A percentile compares a stretch with the other conserved stretches of the same genome.
Evolutionary conservation across 257 asterid species (phyloP).

Genomic region (Linderniella brevidens): DNA sequence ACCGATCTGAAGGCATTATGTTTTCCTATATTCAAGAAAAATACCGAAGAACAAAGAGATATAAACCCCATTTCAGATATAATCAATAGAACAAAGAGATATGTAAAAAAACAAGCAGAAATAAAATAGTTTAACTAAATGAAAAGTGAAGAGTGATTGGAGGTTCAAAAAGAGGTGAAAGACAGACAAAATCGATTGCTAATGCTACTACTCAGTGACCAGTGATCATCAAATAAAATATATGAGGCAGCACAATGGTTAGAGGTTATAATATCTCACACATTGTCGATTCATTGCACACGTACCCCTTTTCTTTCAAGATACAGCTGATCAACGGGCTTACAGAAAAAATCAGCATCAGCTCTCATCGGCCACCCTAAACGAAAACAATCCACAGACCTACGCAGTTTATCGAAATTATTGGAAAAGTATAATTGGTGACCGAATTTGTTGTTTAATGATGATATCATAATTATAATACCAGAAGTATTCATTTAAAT

Average conservation of each 20-base stretch:
- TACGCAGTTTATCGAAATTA: constrained; percentile 10
- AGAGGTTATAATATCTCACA: background rate
- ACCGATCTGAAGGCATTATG: constrained; percentile 34
- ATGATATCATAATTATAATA: constrained; percentile 9
- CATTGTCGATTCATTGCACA: too few species aligned
- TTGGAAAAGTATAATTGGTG: constrained; percentile 1
- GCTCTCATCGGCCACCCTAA: constrained; percentile 76
- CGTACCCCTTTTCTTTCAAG: constrained; percentile 43
- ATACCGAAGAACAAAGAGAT: background rate
- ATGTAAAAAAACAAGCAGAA: too few species aligned
- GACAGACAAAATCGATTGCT: too few species aligned
- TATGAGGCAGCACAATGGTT: background rate
- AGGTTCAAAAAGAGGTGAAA: background rate
- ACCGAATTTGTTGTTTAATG: constrained; percentile 2
- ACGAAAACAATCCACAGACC: constrained; percentile 57
- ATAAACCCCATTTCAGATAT: too few species aligned
- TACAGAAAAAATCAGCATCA: constrained; percentile 50
- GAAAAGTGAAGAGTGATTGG: background rate
- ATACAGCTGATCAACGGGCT: constrained; percentile 16
- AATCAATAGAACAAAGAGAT: too few species aligned
- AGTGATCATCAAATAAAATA: too few species aligned
- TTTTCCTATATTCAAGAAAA: constrained; percentile 25
- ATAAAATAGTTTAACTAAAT: too few species aligned
- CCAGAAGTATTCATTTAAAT: constrained; percentile 60
- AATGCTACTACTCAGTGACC: too few species aligned